Base-by-base conservation (phyloP, 1,139 yeast genomes). In the Scheffersomyces titani region DNA sequence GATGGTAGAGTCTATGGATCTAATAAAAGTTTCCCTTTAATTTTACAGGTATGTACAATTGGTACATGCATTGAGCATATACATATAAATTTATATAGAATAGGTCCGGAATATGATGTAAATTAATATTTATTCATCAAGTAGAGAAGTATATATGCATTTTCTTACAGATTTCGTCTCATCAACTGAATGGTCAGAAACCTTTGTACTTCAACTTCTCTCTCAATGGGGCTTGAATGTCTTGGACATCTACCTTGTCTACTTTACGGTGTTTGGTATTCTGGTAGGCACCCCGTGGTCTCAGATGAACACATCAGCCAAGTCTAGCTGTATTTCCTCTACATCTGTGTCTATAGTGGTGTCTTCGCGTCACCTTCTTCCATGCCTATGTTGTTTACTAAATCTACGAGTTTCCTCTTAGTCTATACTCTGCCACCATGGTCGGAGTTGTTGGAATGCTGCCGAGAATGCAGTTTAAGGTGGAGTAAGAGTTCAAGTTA, bases 271-370 rank as follows among this genome's bases (percentile, higher is more conserved):
- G 98, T 70, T 94, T 94, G 9, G 99, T 98, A 63, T 96, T 78
- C 55, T 96, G 85, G 70, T 99, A 94, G 0, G 98, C 97, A 94
- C 2, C 92, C 83, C 0, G 98, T 92, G 1, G 94, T 97, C 88
- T 11, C 90, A 83, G 7, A 94, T 96, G 70, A 94, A 94, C 69
- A 94, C 99, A 70, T 96, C 99, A 0, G 99, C 98, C 56, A 94
- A 78, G 70, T 96, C 99, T 52, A 96, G 78, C 52, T 96, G 75
- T 50, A 93, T 75, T 63, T 93, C 98, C 71, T 94, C 98, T 18
- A 92, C 98, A 70, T 94, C 98, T 46, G 97, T 97, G 70, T 93
- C 98, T 56, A 94, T 88, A 6, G 85, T 84, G n/a, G n/a, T 3
- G 96, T 90, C 64, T 91, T 94, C n/a, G 94, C 91, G 65, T 91